phyloP scores from a whole-genome alignment of 306 rosid genomes.

The Dalbergia cochinchinensis region DNA sequence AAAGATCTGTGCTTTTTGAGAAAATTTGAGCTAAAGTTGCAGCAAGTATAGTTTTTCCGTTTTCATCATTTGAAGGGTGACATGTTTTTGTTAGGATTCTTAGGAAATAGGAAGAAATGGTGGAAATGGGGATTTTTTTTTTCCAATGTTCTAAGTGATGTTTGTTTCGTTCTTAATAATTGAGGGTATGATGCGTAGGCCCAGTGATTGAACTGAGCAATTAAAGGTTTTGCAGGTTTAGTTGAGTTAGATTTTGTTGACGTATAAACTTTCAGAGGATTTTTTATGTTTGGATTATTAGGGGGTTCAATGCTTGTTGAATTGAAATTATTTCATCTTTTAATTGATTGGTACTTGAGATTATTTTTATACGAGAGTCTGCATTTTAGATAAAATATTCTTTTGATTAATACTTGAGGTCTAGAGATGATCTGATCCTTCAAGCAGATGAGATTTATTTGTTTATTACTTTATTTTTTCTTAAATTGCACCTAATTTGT shows the following conservation, averaged over 20 bases:
- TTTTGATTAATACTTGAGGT: not conserved
- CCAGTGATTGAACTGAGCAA: no score
- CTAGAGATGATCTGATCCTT: not conserved
- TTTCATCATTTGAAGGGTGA: not conserved
- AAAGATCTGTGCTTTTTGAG: not conserved
- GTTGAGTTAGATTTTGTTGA: not conserved
- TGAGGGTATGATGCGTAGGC: not conserved
- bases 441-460: not conserved
- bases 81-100: not conserved
- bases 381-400: constrained; percentile 16
- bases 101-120: not conserved
- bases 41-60: not conserved
- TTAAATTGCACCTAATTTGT: not conserved
- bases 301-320: not conserved
- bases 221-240: constrained; percentile 13
- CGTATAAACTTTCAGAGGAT: not conserved
- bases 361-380: not conserved
- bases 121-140: not conserved
- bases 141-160: not conserved
- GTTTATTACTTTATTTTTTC: not conserved
- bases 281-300: not conserved
- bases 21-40: not conserved
- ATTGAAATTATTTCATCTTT: not conserved
- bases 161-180: not conserved
- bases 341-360: not conserved